Conservation (phyloP, 2,329 filamentous ascomycete species). For the Fusarium gaditjirri region DNA sequence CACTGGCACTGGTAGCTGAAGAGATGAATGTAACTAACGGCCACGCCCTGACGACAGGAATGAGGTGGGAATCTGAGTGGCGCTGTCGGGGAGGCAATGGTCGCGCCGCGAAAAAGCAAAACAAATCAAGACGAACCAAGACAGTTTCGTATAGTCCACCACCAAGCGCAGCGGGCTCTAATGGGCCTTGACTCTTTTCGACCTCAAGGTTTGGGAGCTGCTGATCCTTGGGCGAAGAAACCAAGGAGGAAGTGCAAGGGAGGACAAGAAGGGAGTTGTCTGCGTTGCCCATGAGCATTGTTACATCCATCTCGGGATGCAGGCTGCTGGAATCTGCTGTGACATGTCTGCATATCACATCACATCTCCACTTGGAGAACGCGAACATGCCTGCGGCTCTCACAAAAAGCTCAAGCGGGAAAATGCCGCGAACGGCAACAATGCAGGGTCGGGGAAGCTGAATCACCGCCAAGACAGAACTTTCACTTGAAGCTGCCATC, state of each 20-base stretch:
- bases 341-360: constrained; percentile 11
- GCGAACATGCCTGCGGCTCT: constrained; percentile 3
- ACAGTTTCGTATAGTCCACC: constrained; percentile 21
- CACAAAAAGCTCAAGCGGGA: constrained; percentile 29
- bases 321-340: constrained; percentile 16
- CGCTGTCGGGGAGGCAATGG: constrained; percentile 39
- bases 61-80: constrained; percentile 41
- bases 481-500: constrained; percentile 3
- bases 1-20: neutral
- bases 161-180: constrained; percentile 32
- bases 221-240: constrained; percentile 22
- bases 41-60: constrained; percentile 40
- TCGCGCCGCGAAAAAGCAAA: constrained; percentile 45
- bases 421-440: constrained; percentile 23
- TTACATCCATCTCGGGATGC: constrained; percentile 26
- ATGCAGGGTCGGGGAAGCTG: constrained; percentile 4
- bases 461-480: constrained; percentile 12
- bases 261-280: constrained; percentile 14
- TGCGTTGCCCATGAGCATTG: constrained; percentile 15
- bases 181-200: constrained; percentile 30
- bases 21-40: constrained; percentile 38
- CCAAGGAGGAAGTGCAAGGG: constrained; percentile 32
- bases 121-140: constrained; percentile 14
- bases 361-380: constrained; percentile 17
- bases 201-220: constrained; percentile 35